Evolutionary conservation across 805 yeast genomes (phyloP).

Genomic region (Sugiyamaella boreocaroliniensis): DNA sequence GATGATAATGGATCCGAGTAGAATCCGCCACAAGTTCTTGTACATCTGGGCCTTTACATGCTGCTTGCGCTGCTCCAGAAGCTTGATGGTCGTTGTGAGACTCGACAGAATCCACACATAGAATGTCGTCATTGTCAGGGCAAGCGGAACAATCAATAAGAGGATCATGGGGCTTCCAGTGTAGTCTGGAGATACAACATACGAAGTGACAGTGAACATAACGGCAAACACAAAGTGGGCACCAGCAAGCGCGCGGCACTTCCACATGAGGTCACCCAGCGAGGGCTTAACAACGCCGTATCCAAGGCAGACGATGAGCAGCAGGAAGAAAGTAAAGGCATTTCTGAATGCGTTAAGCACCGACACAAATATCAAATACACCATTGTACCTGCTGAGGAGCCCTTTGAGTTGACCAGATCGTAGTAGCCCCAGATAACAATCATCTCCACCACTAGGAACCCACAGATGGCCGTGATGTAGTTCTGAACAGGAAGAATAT

Average conservation of each 20-base stretch:
- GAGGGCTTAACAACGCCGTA: slow-evolving; percentile 91
- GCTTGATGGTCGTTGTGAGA: slow-evolving; percentile 64
- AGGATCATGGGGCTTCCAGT: neutral
- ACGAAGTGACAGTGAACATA: slow-evolving; percentile 37
- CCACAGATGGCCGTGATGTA: slow-evolving; percentile 81
- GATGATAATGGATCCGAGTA: slow-evolving; percentile 63
- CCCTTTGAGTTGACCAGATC: slow-evolving; percentile 69
- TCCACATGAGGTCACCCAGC: slow-evolving; percentile 71
- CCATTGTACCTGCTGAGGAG: slow-evolving; percentile 48
- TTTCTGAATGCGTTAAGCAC: slow-evolving; percentile 72
- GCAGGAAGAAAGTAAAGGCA: slow-evolving; percentile 80
- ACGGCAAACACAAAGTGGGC: slow-evolving; percentile 51
- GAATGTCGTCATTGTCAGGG: slow-evolving; percentile 60
- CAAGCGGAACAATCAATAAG: slow-evolving; percentile 51
- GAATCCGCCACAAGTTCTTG: slow-evolving; percentile 64
- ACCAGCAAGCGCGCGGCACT: slow-evolving; percentile 53
- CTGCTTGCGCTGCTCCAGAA: slow-evolving; percentile 79
- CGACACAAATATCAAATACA: slow-evolving; percentile 72
- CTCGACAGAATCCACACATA: slow-evolving; percentile 70
- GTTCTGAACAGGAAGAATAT: slow-evolving; percentile 81
- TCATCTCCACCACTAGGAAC: slow-evolving; percentile 75
- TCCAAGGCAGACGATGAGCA: slow-evolving; percentile 81
- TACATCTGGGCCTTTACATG: slow-evolving; percentile 85
- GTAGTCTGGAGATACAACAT: neutral
- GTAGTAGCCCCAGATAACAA: slow-evolving; percentile 86